Evolutionary conservation across 2,329 filamentous ascomycete species (phyloP).

Genomic region (Fusarium verticillioides): DNA sequence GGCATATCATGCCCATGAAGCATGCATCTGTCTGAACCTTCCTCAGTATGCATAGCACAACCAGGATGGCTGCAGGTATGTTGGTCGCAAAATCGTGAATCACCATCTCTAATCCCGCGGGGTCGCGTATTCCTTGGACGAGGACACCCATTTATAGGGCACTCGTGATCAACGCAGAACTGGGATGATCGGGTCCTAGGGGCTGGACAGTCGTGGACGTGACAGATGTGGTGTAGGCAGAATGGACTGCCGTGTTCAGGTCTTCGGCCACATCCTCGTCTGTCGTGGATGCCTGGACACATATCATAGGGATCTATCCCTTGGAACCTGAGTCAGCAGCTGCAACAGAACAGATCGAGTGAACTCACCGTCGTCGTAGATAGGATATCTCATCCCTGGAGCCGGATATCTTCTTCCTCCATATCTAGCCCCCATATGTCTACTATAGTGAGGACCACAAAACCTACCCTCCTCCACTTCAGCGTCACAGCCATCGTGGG

Average conservation of each 20-base stretch:
- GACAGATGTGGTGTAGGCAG: conserved; percentile 43
- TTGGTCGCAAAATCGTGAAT: conserved; percentile 27
- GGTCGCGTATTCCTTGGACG: conserved; percentile 10
- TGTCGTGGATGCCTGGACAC: conserved; percentile 18
- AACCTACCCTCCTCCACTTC: conserved; percentile 36
- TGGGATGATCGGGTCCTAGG: conserved; percentile 23
- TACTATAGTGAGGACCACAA: conserved; percentile 38
- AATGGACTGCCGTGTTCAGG: conserved; percentile 10
- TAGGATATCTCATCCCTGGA: conserved; percentile 23
- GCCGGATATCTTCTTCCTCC: conserved; percentile 15
- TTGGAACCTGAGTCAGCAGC: not conserved
- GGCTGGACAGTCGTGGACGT: conserved; percentile 33
- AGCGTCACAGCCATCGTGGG: conserved; percentile 38
- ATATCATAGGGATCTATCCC: conserved; percentile 6
- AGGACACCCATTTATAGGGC: conserved; percentile 24
- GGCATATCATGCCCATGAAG: conserved; percentile 16
- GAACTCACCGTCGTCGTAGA: conserved; percentile 43
- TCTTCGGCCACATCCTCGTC: conserved; percentile 18
- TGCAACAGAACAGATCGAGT: not conserved
- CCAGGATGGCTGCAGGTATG: conserved; percentile 36
- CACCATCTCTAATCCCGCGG: not conserved
- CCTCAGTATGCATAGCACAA: conserved; percentile 27
- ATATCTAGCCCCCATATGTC: conserved; percentile 10
- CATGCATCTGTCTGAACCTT: conserved; percentile 27
- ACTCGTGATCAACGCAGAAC: conserved; percentile 36